phyloP scores from a whole-genome alignment of 768 basidiomycete genomes.

The Naganishia kalamii region DNA sequence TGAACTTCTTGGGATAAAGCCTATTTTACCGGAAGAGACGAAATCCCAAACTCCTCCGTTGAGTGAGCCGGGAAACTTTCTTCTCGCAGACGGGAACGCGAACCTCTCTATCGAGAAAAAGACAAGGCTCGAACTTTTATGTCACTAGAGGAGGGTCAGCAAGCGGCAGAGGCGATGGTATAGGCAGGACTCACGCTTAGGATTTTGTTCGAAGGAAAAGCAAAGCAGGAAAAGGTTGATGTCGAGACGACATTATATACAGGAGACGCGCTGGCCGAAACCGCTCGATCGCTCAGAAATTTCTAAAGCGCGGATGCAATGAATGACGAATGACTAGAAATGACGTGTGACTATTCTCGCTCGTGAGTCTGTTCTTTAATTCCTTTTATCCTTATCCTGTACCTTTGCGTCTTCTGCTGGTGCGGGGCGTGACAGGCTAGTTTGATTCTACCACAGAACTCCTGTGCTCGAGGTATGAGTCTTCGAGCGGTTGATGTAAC shows the following conservation, averaged over 20 bases:
- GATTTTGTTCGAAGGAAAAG: slow-evolving; percentile 31
- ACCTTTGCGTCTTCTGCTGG: no score
- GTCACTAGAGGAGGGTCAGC: slow-evolving; percentile 30
- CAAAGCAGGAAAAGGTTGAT: neutral
- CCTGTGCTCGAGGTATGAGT: no score
- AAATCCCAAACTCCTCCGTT: slow-evolving; percentile 19
- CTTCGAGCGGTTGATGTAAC: no score
- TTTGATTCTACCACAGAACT: no score
- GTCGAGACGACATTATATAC: neutral
- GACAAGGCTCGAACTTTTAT: slow-evolving; percentile 46
- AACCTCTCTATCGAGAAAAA: slow-evolving; percentile 41
- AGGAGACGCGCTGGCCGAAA: neutral
- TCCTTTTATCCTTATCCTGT: no score
- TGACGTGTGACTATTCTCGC: neutral
- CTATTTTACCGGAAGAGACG: slow-evolving; percentile 25
- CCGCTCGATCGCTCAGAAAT: slow-evolving; percentile 6
- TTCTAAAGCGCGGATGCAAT: neutral
- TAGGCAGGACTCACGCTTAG: slow-evolving; percentile 25
- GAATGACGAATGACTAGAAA: neutral
- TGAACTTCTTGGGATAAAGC: neutral
- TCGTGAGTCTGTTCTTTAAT: no score
- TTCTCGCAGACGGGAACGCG: slow-evolving; percentile 48
- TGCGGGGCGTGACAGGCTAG: no score
- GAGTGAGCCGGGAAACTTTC: slow-evolving; percentile 21
- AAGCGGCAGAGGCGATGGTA: neutral